Evolutionary conservation across 1,139 yeast species (phyloP).

Genomic region (Kodamaea derodonti): DNA sequence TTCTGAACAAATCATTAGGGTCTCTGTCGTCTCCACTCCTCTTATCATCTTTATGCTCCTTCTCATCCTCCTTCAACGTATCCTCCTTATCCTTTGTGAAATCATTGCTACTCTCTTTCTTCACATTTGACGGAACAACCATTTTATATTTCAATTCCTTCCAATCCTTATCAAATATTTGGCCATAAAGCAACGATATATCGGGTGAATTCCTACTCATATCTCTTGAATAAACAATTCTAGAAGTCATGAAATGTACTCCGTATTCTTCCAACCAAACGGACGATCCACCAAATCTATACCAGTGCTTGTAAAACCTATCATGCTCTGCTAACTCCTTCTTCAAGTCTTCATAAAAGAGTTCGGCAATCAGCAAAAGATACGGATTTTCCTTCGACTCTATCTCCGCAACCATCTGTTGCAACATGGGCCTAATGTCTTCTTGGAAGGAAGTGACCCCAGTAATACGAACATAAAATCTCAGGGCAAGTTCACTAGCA

Average conservation of each 20-base stretch:
- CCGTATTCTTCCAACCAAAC: conserved; percentile 41
- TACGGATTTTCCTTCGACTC: conserved; percentile 11
- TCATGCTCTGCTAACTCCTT: conserved; percentile 22
- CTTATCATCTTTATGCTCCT: background rate
- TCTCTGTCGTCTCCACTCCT: background rate
- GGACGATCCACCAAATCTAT: conserved; percentile 35
- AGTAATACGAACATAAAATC: conserved; percentile 8
- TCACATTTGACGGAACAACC: conserved; percentile 25
- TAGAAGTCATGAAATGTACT: conserved; percentile 33
- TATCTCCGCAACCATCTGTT: conserved; percentile 7
- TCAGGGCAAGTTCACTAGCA: conserved; percentile 3
- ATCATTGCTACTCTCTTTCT: background rate
- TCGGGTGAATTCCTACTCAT: conserved; percentile 29
- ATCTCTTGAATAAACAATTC: conserved; percentile 29
- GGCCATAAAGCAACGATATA: conserved; percentile 39
- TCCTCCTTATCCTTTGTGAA: background rate
- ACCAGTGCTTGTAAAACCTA: conserved; percentile 30
- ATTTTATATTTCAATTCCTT: conserved; percentile 35
- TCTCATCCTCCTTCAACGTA: too few relatives aligned
- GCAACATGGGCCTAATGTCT: conserved; percentile 8
- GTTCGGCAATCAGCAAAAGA: conserved; percentile 11
- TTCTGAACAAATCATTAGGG: too few relatives aligned
- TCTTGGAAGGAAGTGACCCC: conserved; percentile 7
- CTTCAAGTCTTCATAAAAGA: conserved; percentile 12
- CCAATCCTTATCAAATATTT: conserved; percentile 46